These are phyloP conservation scores for Tricholoma hemisulphureum DNA, from an alignment of 768 basidiomycete species.

Conservation along the genomic window DNA sequence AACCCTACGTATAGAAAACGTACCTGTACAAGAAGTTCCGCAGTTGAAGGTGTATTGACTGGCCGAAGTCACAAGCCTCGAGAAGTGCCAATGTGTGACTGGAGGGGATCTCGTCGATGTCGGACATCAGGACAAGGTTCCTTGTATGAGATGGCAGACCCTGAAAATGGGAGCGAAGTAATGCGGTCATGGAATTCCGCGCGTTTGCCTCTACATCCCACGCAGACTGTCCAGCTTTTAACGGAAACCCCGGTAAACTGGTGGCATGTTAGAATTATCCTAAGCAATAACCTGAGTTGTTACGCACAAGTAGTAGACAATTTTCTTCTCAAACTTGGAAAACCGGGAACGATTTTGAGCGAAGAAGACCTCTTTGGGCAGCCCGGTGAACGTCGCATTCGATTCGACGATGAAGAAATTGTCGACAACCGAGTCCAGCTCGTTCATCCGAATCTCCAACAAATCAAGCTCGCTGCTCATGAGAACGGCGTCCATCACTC, in stretches of 20 bases:
- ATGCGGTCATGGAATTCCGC: constrained; percentile 46
- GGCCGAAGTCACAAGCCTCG: constrained; percentile 50
- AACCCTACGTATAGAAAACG: constrained; percentile 14
- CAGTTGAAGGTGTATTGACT: constrained; percentile 57
- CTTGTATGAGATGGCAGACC: constrained; percentile 28
- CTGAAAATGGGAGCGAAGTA: constrained; percentile 41
- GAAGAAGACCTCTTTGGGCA: constrained; percentile 54
- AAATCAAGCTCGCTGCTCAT: constrained; percentile 66
- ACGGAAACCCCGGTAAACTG: constrained; percentile 47
- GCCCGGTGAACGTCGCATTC: constrained; percentile 60
- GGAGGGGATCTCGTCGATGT: constrained; percentile 62
- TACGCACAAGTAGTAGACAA: constrained; percentile 51
- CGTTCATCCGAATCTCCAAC: constrained; percentile 60
- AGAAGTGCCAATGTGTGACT: constrained; percentile 50
- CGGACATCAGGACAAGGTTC: constrained; percentile 57
- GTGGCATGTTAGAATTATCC: background rate
- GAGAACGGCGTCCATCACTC: constrained; percentile 56
- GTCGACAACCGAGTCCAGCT: constrained; percentile 56
- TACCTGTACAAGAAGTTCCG: constrained; percentile 61
- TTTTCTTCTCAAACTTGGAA: constrained; percentile 49
- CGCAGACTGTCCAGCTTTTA: constrained; percentile 41
- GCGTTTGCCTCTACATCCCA: constrained; percentile 51
- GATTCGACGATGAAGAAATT: constrained; percentile 62
- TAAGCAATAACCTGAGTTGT: background rate
- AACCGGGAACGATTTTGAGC: constrained; percentile 45